A percentile compares a stretch with the other conserved stretches of the same genome.
phyloP scores from a whole-genome alignment of 768 basidiomycete genomes.

The Chalciporus piperatus region DNA sequence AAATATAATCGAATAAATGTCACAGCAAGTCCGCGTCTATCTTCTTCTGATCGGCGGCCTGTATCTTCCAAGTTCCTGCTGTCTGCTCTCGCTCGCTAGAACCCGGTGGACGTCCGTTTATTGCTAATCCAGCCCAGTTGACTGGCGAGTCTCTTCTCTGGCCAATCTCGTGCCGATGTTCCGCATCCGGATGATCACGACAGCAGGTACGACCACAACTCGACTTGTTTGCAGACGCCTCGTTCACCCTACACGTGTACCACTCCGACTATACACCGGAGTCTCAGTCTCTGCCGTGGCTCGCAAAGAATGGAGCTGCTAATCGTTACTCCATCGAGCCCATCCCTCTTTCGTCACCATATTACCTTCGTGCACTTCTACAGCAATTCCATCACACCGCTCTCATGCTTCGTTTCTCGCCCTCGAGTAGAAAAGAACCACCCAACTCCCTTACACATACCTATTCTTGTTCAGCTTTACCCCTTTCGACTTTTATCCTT shows the following conservation, averaged over 20 bases:
- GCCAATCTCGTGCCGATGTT: slow-evolving; percentile 22
- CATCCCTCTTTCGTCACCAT: not conserved
- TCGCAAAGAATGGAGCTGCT: no score
- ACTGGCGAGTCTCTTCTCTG: slow-evolving; percentile 1
- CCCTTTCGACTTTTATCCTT: slow-evolving; percentile 7
- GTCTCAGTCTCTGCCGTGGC: no score
- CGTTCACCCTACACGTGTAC: not conserved
- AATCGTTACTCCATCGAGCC: no score
- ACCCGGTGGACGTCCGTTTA: slow-evolving; percentile 11
- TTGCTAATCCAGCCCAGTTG: slow-evolving; percentile 10
- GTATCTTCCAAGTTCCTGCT: no score
- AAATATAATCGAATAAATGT: not conserved
- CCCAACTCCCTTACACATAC: not conserved
- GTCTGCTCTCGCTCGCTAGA: slow-evolving; percentile 11
- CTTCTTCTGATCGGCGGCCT: no score
- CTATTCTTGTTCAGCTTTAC: not conserved
- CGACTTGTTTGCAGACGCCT: no score
- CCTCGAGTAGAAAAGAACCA: not conserved
- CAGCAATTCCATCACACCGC: no score
- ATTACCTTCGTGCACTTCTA: no score
- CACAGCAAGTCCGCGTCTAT: no score
- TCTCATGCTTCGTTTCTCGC: no score
- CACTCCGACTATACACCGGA: not conserved
- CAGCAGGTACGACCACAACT: not conserved
- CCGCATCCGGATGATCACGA: slow-evolving; percentile 20